Conservation (phyloP, 176 grass and related monocot genomes). For the Juncus inflexus region DNA sequence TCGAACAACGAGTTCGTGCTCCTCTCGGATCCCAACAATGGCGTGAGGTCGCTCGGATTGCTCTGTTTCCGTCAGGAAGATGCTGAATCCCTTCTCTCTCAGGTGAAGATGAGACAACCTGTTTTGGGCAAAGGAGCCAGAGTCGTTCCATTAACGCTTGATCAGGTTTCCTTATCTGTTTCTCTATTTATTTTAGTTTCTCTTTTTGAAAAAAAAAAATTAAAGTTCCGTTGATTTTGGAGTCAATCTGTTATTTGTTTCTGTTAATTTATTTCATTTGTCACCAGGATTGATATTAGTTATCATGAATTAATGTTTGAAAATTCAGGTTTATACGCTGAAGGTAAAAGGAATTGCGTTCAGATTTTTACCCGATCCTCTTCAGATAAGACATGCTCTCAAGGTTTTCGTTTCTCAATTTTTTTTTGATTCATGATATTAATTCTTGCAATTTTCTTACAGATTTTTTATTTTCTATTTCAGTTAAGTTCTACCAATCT, state of each 20-base stretch:
- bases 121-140: constrained; percentile 69
- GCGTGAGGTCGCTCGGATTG: constrained; percentile 69
- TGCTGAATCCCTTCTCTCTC: constrained; percentile 66
- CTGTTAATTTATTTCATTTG: background rate
- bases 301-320: constrained; percentile 3
- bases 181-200: background rate
- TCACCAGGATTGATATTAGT: too few relatives aligned
- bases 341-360: constrained; percentile 97
- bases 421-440: constrained; percentile 18
- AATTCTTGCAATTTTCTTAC: constrained; percentile 1
- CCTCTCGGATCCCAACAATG: constrained; percentile 72
- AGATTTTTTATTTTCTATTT: constrained; percentile 32
- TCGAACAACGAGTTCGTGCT: constrained; percentile 93
- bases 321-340: constrained; percentile 85
- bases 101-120: constrained; percentile 69
- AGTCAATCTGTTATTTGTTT: background rate
- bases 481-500: constrained; percentile 66
- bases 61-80: constrained; percentile 85
- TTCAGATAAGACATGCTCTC: constrained; percentile 94
- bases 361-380: constrained; percentile 84
- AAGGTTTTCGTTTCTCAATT: constrained; percentile 43
- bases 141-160: constrained; percentile 91
- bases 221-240: constrained; percentile 4
- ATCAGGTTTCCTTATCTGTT: constrained; percentile 49
- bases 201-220: background rate